Base-by-base conservation (phyloP, 345 rosid species). In the Rhizophora apiculata region DNA sequence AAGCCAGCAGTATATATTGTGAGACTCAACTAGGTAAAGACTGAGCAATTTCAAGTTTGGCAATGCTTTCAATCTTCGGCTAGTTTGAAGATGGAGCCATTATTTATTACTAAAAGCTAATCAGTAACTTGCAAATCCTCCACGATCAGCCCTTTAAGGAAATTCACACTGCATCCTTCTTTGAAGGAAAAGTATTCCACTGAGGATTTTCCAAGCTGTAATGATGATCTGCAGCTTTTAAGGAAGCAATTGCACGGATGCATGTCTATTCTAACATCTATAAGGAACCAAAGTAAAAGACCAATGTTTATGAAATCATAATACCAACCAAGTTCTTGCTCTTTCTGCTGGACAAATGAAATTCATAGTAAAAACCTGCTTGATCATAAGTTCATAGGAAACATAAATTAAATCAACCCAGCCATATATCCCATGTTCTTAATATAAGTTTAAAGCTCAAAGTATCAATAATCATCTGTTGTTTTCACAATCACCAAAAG, bases 401-500 rank as follows among this genome's bases (percentile, higher is more conserved):
- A 43, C 49, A 43, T 13, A 43, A 18, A 43, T 43, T 3, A 43
- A 43, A 43, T 43, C 49, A 43, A 43, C 49, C 18, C 5, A 0
- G 18, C 21, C 26, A 32, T 48, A 19, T 21, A 34, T 31, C 21
- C 34, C 6, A 34, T 36, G 63, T 48, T 55, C 43, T 34, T 8
- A 63, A 27, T 27, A 32, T 55, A 59, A 60, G 30, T 22, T 46
- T 68, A 31, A 63, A 71, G 34, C 62, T 48, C 54, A 72, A 43
- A 8, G 52, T 2, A 60, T 55, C 20, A 16, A 68, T 26, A 30
- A 54, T 5, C 39, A 75, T 24, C 34, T 20, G 37, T 67, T 18
- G 27, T 11, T 51, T 63, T 55, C 26, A 75, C 2, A 74, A 57
- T 68, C 61, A 74, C 20, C 19, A 21, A 62, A 11, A 56, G 62